Conservation (phyloP, 2,329 filamentous ascomycete genomes). For the Penicillium sp. region DNA sequence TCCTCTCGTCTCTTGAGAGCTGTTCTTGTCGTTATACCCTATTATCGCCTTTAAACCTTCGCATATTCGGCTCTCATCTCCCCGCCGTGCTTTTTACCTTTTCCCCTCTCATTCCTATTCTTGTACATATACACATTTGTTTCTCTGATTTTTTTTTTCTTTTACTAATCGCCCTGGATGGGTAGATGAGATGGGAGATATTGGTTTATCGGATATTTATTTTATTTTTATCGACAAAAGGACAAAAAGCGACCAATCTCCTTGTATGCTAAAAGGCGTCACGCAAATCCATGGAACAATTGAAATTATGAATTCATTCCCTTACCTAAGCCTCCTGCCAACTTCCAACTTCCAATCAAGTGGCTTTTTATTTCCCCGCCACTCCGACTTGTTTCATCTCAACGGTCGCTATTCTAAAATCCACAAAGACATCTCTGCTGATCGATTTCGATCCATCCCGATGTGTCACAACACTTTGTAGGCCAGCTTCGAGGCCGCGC, state of each 20-base stretch:
- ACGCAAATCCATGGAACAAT: conserved; percentile 11
- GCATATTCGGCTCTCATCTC: conserved; percentile 10
- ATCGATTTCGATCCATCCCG: neutral
- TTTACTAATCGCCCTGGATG: conserved; percentile 23
- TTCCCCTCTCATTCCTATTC: conserved; percentile 14
- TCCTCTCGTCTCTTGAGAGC: conserved; percentile 17
- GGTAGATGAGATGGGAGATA: conserved; percentile 19
- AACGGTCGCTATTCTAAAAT: neutral
- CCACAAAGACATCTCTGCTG: neutral
- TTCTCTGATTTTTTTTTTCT: conserved; percentile 9
- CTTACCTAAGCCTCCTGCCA: neutral
- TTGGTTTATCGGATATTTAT: conserved; percentile 11
- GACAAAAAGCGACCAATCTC: conserved; percentile 15
- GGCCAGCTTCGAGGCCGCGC: neutral
- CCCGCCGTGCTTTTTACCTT: conserved; percentile 11
- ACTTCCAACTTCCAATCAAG: neutral
- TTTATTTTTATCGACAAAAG: conserved; percentile 3
- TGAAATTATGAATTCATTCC: neutral
- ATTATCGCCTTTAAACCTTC: conserved; percentile 7
- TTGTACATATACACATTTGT: conserved; percentile 26
- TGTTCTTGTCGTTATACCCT: conserved; percentile 16
- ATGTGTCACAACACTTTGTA: neutral
- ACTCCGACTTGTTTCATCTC: neutral
- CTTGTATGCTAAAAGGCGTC: conserved; percentile 13
- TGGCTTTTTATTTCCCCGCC: neutral